phyloP scores from a whole-genome alignment of 2,329 filamentous ascomycete species.

The Podosphaera aphanis region DNA sequence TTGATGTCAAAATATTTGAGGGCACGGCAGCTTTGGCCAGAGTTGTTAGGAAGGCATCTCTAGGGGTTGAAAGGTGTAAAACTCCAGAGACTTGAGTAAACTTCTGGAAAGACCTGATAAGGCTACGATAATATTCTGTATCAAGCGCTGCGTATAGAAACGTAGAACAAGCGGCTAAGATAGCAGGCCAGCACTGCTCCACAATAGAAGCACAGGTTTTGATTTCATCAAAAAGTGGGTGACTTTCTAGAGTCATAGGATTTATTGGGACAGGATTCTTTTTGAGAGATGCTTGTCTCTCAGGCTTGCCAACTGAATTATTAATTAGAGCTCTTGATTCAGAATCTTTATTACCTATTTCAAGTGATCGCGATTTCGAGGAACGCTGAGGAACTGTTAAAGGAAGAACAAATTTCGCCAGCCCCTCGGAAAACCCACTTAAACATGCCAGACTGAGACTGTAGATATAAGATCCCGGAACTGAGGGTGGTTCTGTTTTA shows the following conservation, averaged over 20 bases:
- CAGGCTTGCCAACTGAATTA: slow-evolving; percentile 17
- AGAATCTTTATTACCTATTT: slow-evolving; percentile 8
- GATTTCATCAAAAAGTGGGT: slow-evolving; percentile 47
- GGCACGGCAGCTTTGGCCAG: slow-evolving; percentile 84
- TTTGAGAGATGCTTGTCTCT: slow-evolving; percentile 43
- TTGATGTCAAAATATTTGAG: slow-evolving; percentile 45
- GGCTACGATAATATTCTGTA: slow-evolving; percentile 74
- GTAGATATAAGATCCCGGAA: slow-evolving; percentile 88
- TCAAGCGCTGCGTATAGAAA: slow-evolving; percentile 84
- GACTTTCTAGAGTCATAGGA: slow-evolving; percentile 51
- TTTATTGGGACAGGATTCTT: slow-evolving; percentile 64
- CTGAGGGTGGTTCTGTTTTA: slow-evolving; percentile 58
- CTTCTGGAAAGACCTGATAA: slow-evolving; percentile 84
- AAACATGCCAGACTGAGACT: slow-evolving; percentile 73
- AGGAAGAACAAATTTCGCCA: slow-evolving; percentile 83
- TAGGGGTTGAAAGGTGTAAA: slow-evolving; percentile 58
- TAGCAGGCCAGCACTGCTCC: slow-evolving; percentile 83
- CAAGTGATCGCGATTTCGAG: slow-evolving; percentile 18
- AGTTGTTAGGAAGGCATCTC: slow-evolving; percentile 87
- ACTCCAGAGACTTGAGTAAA: slow-evolving; percentile 87
- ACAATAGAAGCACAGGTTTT: slow-evolving; percentile 61
- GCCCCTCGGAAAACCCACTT: slow-evolving; percentile 68
- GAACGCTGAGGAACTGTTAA: slow-evolving; percentile 59
- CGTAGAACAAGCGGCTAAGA: slow-evolving; percentile 83
- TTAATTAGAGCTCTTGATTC: slow-evolving; percentile 8